Conservation (phyloP, 1,284 basidiomycete species). For the Marasmius tenuissimus region DNA sequence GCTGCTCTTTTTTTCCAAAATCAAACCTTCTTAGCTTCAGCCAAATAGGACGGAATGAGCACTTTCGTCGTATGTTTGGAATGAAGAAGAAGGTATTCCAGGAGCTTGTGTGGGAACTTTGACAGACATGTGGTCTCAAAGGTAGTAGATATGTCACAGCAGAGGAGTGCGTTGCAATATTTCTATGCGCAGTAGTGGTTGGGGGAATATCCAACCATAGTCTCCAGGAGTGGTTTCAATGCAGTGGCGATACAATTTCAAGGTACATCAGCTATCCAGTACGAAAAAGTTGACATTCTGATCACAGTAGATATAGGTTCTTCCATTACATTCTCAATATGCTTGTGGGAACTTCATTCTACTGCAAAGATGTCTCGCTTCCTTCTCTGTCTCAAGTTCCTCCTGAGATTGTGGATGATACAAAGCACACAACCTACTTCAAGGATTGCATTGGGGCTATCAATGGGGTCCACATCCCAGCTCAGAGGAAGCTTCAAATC, state of each 20-base stretch:
- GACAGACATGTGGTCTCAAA: background rate
- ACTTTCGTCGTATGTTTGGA: too few species aligned
- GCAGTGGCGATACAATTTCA: slow-evolving; percentile 11
- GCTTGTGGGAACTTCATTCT: too few species aligned
- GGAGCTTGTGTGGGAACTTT: background rate
- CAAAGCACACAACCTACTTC: slow-evolving; percentile 2
- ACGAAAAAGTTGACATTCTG: too few species aligned
- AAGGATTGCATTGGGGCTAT: slow-evolving; percentile 1
- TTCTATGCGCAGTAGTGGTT: background rate
- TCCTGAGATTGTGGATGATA: background rate
- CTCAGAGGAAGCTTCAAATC: background rate
- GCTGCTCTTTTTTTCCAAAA: too few species aligned
- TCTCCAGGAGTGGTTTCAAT: slow-evolving; percentile 12
- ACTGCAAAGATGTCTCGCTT: too few species aligned
- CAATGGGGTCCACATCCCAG: slow-evolving; percentile 5
- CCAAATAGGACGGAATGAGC: too few species aligned
- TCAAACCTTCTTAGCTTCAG: too few species aligned
- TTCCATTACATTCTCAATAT: too few species aligned
- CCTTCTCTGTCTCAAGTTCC: too few species aligned
- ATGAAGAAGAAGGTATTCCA: too few species aligned
- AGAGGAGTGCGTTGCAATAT: slow-evolving; percentile 2
- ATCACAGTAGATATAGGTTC: too few species aligned
- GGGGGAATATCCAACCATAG: slow-evolving; percentile 5
- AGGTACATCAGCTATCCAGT: background rate
- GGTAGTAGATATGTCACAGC: background rate